Evolutionary conservation across 1,284 basidiomycete species (phyloP).

Genomic region (Cryptococcus sp.): DNA sequence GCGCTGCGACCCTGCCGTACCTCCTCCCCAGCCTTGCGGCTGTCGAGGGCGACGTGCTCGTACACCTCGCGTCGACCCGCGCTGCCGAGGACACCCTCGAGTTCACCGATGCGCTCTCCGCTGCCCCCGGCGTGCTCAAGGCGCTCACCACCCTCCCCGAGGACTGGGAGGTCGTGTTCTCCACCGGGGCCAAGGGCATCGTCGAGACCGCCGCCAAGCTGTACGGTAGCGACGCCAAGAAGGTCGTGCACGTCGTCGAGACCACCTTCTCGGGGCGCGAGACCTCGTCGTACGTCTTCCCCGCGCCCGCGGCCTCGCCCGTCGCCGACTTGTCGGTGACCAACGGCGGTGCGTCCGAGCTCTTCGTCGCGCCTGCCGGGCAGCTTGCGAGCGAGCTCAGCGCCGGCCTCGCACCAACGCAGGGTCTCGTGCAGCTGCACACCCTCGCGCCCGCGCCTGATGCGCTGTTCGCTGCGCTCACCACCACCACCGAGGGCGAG

Average conservation of each 20-base stretch:
- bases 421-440: constrained; percentile 38
- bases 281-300: constrained; percentile 40
- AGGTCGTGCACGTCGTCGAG: constrained; percentile 48
- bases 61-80: constrained; percentile 74
- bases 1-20: constrained; percentile 57
- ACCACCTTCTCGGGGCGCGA: constrained; percentile 45
- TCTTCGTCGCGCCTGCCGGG: constrained; percentile 40
- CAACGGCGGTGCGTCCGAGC: constrained; percentile 23
- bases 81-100: constrained; percentile 58
- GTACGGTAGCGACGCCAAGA: constrained; percentile 31
- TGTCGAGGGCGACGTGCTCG: constrained; percentile 64
- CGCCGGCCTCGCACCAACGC: constrained; percentile 16
- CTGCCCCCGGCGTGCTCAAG: constrained; percentile 60
- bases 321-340: constrained; percentile 29
- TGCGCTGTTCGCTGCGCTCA: constrained; percentile 32
- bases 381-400: constrained; percentile 28
- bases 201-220: constrained; percentile 61
- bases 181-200: constrained; percentile 68
- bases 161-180: constrained; percentile 71
- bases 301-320: constrained; percentile 22
- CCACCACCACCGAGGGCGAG: constrained; percentile 18
- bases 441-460: constrained; percentile 38
- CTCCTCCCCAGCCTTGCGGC: constrained; percentile 69
- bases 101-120: constrained; percentile 49
- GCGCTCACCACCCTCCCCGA: constrained; percentile 63